A percentile compares a stretch with the other conserved stretches of the same genome.
phyloP scores from a whole-genome alignment of 768 basidiomycete species.

The Leucosporidium creatinivorum region DNA sequence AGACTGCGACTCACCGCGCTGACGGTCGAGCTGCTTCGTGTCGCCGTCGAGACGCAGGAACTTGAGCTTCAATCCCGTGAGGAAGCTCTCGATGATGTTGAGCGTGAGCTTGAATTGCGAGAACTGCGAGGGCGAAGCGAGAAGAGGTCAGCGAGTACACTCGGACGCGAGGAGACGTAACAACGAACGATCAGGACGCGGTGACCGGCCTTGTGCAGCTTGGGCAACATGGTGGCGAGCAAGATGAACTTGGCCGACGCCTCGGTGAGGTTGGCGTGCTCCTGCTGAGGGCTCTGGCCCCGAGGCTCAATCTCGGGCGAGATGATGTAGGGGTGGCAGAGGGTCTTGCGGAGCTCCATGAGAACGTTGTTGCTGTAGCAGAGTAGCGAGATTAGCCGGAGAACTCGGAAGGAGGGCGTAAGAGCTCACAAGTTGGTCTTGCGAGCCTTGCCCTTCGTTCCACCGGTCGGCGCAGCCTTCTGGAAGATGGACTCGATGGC shows the following conservation, averaged over 20 bases:
- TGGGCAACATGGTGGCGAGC: conserved; percentile 74
- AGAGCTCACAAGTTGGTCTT: conserved; percentile 22
- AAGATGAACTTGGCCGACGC: conserved; percentile 61
- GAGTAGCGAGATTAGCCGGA: neutral
- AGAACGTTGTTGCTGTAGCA: conserved; percentile 66
- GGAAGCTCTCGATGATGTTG: conserved; percentile 95
- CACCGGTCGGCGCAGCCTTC: neutral
- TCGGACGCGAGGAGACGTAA: rapidly evolving
- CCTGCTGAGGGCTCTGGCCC: conserved; percentile 2
- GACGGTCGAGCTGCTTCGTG: conserved; percentile 73
- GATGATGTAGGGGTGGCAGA: conserved; percentile 59
- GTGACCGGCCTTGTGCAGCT: conserved; percentile 84
- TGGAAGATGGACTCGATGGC: conserved; percentile 29
- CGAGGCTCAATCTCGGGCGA: conserved; percentile 32
- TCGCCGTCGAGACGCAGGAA: conserved; percentile 57
- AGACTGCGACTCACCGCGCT: conserved; percentile 41
- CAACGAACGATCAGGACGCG: conserved; percentile 61
- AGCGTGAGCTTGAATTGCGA: conserved; percentile 93
- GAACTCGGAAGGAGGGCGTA: neutral
- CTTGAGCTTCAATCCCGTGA: conserved; percentile 61
- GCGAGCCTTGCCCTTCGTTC: conserved; percentile 9
- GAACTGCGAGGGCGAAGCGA: conserved; percentile 17
- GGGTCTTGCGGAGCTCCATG: conserved; percentile 96
- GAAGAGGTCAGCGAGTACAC: too few species aligned
- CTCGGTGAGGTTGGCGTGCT: conserved; percentile 29